Evolutionary conservation across 108 stramenopile species (phyloP), one percentile per base, ranked within the genome.

Genomic region (Phaeodactylum tricornutum): DNA sequence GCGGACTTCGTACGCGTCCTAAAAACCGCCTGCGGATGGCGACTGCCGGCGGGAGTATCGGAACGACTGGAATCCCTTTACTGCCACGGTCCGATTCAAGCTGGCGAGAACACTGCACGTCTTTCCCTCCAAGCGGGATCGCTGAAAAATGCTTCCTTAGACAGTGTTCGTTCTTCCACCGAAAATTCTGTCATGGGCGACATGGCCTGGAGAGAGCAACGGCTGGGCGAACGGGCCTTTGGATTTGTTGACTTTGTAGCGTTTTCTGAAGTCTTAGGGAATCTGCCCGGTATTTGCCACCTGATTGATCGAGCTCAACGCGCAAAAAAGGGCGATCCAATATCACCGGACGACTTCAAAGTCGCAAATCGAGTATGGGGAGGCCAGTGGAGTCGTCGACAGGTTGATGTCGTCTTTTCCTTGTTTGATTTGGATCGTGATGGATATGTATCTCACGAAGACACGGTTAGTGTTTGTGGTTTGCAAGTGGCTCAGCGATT

Each of bases 341-440:
- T 79, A 11, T 74, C 72, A 16, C 48, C 66, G 8, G 77, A 79
- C 43, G 77, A 79, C 49, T 46, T 79, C 52, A 79, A 79, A 50
- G 77, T 73, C 5, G 72, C 71, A 11, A 65, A 55, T 25, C 58
- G 59, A 24, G 50, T 56, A 17, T 33, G 54, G 9, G 67, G 72
- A 29, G 61, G 63, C 17, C 46, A 48, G 38, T 43, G 74, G 26
- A 64, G 62, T 43, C 64, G 77, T 14, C 41, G 39, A 38, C 71
- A 77, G 55, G 64, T 69, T 2, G 71, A 77, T 19, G 59, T 64
- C 29, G 49, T 77, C 3, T 77, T 77, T 68, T 48, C 64, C 20
- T 25, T 72, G 7, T 72, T 72, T 50, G 71, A 77, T 54, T 51
- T 65, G 9, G 49, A 77, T 50, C 53, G 51, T 12, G 74, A 75